These are phyloP conservation scores for Populus trichocarpa DNA, from an alignment of 441 rosid species.

Conservation along the genomic window DNA sequence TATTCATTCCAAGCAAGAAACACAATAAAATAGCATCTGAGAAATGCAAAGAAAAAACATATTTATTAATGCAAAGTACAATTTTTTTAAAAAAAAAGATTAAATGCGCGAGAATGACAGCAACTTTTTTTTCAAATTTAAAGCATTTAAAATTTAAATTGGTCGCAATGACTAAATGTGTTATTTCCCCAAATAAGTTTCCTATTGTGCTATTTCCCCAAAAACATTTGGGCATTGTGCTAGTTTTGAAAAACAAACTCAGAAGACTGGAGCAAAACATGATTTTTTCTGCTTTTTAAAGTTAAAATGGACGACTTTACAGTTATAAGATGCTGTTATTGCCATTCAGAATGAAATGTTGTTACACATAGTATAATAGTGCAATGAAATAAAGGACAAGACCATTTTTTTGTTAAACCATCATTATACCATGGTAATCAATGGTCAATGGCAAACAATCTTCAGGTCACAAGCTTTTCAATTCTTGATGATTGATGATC, in stretches of 20 bases:
- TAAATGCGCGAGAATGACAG: too few species aligned
- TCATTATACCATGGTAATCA: neutral
- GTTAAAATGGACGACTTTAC: neutral
- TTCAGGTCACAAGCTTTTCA: neutral
- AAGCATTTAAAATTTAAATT: too few species aligned
- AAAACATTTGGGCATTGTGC: too few species aligned
- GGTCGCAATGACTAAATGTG: too few species aligned
- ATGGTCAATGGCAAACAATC: neutral
- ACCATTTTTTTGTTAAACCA: neutral
- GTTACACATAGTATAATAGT: neutral
- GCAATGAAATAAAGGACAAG: neutral
- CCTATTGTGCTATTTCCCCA: too few species aligned
- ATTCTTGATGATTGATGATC: neutral
- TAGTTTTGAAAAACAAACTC: neutral
- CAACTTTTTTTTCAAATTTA: too few species aligned
- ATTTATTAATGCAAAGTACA: too few species aligned
- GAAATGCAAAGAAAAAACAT: too few species aligned
- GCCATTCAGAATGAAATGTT: neutral
- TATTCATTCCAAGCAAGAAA: too few species aligned
- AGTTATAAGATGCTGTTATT: neutral
- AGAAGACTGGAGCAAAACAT: neutral
- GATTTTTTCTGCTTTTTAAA: neutral
- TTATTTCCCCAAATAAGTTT: too few species aligned
- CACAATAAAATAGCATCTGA: too few species aligned
- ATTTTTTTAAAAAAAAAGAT: too few species aligned